Percentiles rank a stretch among this genome's conserved stretches.
Evolutionary conservation across 768 basidiomycete species (phyloP).

Genomic region (Auriscalpium vulgare): DNA sequence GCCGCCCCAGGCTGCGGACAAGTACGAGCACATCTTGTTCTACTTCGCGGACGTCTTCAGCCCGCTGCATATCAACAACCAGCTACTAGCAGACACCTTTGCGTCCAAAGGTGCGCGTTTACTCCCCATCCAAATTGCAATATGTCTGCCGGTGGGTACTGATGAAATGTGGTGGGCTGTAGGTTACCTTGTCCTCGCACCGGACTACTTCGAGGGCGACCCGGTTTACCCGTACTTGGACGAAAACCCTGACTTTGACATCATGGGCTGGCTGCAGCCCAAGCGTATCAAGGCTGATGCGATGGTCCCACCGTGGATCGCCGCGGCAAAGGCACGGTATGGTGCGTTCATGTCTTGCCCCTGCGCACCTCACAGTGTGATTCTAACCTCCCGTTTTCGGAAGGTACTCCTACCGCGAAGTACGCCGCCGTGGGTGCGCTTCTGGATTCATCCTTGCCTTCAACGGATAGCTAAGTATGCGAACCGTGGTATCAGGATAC

Average conservation of each 20-base stretch:
- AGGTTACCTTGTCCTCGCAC: constrained; percentile 1
- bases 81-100: background rate
- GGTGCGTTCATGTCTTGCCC: background rate
- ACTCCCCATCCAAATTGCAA: background rate
- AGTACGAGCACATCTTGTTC: background rate
- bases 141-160: background rate
- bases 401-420: background rate
- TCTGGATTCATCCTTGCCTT: background rate
- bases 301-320: background rate
- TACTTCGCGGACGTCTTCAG: background rate
- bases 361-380: background rate
- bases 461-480: too few species aligned
- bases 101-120: background rate
- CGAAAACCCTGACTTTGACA: background rate
- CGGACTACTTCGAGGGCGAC: constrained; percentile 3
- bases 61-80: constrained; percentile 1
- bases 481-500: background rate
- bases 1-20: background rate
- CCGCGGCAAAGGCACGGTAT: background rate
- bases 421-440: background rate
- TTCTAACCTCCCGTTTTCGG: background rate
- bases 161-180: background rate
- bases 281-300: background rate
- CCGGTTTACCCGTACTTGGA: background rate
- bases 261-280: background rate